phyloP scores from a whole-genome alignment of 805 yeast species.

The Wickerhamomyces bisporus region DNA sequence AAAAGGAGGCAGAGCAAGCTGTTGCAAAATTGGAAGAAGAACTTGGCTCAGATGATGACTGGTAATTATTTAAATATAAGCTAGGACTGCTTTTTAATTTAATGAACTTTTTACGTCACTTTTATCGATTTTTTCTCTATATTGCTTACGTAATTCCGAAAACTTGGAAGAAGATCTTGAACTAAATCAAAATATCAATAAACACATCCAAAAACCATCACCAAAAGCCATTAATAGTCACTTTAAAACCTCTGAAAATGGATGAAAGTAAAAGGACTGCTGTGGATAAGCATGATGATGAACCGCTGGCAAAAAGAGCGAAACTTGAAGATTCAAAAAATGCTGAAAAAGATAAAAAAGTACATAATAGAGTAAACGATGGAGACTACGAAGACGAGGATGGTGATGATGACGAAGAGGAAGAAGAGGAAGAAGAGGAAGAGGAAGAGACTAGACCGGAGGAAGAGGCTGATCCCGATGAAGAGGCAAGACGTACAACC shows the following conservation, averaged over 20 bases:
- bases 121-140: too few relatives aligned
- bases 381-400: slow-evolving; percentile 24
- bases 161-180: too few relatives aligned
- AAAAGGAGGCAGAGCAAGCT: slow-evolving; percentile 55
- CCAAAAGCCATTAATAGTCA: background rate
- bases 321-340: slow-evolving; percentile 25
- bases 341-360: slow-evolving; percentile 13
- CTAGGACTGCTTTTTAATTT: too few relatives aligned
- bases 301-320: slow-evolving; percentile 25
- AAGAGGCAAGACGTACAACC: slow-evolving; percentile 32
- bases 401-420: slow-evolving; percentile 19
- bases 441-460: slow-evolving; percentile 20
- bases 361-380: slow-evolving; percentile 18
- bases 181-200: background rate
- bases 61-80: too few relatives aligned
- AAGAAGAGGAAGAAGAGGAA: slow-evolving; percentile 18
- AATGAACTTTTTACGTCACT: too few relatives aligned
- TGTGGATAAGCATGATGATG: slow-evolving; percentile 20
- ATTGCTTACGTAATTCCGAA: too few relatives aligned
- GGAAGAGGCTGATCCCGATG: slow-evolving; percentile 27
- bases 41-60: slow-evolving; percentile 19
- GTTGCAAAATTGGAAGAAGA: slow-evolving; percentile 23
- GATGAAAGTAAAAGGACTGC: slow-evolving; percentile 16
- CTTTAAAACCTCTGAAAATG: slow-evolving; percentile 2
- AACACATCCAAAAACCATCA: background rate